Conservation (phyloP, 441 rosid genomes). For the Gossypium schwendimanii region DNA sequence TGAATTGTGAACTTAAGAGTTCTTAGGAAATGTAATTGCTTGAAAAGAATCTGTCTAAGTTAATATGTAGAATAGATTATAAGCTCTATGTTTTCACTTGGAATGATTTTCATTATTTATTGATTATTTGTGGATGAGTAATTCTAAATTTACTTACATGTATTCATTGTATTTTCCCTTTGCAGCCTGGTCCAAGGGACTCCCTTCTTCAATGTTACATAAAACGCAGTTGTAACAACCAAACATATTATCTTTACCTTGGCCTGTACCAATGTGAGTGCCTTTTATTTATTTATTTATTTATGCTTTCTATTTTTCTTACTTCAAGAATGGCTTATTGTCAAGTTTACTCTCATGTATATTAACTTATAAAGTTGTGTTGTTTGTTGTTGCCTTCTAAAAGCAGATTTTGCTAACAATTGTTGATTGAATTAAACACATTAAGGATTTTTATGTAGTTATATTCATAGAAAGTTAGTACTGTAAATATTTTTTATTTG, state of each 20-base stretch:
- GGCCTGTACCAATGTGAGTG: constrained; percentile 56
- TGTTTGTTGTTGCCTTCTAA: not conserved
- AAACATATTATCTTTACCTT: constrained; percentile 74
- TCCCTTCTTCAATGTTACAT: constrained; percentile 76
- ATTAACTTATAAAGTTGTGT: not conserved
- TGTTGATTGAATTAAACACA: not conserved
- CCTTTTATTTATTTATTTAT: not conserved
- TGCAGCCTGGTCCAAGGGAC: constrained; percentile 82
- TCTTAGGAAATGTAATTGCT: not conserved
- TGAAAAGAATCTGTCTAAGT: not conserved
- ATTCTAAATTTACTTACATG: not conserved
- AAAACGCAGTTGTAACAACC: constrained; percentile 67
- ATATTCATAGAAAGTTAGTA: not conserved
- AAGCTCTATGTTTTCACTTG: not conserved
- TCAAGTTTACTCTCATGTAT: not conserved
- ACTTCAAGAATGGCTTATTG: not conserved
- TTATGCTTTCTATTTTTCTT: not conserved
- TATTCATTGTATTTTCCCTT: not conserved
- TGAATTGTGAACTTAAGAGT: not conserved
- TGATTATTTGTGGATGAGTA: not conserved
- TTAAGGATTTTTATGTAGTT: not conserved
- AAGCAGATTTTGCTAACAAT: not conserved
- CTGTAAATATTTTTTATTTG: not conserved
- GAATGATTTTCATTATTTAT: not conserved
- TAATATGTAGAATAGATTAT: not conserved